Conservation (phyloP, 129 eudicot genomes). For the Arctium lappa region DNA sequence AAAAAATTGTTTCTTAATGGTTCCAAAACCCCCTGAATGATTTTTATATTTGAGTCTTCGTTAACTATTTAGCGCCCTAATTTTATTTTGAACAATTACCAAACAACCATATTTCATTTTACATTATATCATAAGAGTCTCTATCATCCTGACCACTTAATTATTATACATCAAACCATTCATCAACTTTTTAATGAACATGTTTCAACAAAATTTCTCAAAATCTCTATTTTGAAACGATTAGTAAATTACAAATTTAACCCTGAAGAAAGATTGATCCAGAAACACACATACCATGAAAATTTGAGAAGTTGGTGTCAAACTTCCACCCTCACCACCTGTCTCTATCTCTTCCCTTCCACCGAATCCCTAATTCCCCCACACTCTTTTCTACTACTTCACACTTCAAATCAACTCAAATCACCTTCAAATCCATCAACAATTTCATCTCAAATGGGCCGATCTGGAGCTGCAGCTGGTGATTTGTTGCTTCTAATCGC, state of each 20-base stretch:
- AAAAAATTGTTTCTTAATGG: too few species aligned
- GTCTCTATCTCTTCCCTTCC: conserved; percentile 5
- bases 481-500: conserved; percentile 59
- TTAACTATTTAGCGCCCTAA: too few species aligned
- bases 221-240: too few species aligned
- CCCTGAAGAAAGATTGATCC: not conserved
- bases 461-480: conserved; percentile 61
- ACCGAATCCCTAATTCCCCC: conserved; percentile 16
- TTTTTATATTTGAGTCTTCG: too few species aligned
- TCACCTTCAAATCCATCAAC: not conserved
- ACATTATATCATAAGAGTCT: too few species aligned
- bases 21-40: too few species aligned
- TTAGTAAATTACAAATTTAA: not conserved
- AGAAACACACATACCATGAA: not conserved
- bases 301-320: not conserved
- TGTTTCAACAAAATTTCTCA: too few species aligned
- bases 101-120: too few species aligned
- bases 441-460: conserved; percentile 4
- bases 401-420: not conserved
- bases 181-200: too few species aligned
- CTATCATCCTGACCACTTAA: too few species aligned
- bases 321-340: conserved; percentile 12
- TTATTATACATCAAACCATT: too few species aligned
- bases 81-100: too few species aligned
- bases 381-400: not conserved